Evolutionary conservation across 2,329 filamentous ascomycete species (phyloP).

Genomic region (Trichocomaceae sp.): DNA sequence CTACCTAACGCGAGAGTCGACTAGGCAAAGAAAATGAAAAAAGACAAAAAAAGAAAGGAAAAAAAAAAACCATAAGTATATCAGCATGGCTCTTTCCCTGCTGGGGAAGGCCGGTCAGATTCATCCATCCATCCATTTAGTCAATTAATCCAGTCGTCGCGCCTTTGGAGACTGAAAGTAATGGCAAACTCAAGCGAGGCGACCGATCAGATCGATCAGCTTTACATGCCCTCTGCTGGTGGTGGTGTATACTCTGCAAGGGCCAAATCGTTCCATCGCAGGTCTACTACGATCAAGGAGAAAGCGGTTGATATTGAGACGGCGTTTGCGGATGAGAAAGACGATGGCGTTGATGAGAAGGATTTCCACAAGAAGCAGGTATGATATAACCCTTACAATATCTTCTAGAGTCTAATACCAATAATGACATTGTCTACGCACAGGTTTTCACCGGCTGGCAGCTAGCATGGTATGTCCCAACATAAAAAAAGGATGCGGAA

Average conservation of each 20-base stretch:
- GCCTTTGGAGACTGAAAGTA: neutral
- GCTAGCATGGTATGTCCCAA: conserved; percentile 1
- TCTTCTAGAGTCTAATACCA: neutral
- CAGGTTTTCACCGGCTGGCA: conserved; percentile 3
- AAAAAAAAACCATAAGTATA: neutral
- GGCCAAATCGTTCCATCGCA: neutral
- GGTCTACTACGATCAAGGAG: neutral
- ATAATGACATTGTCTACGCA: neutral
- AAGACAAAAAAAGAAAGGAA: no score
- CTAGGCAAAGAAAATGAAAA: no score
- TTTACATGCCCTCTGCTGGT: conserved; percentile 6
- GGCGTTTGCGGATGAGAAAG: conserved; percentile 2
- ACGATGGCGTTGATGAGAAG: conserved; percentile 5
- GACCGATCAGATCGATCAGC: neutral
- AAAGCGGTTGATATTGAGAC: conserved; percentile 1
- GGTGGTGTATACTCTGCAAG: conserved; percentile 7
- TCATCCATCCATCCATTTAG: neutral
- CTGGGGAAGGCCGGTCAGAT: neutral
- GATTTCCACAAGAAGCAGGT: conserved; percentile 9
- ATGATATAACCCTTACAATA: neutral
- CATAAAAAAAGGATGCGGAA: neutral
- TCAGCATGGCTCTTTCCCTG: neutral
- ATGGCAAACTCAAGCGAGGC: neutral
- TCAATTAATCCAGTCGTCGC: neutral
- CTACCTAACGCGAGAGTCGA: neutral